Evolutionary conservation across 225 moss, liverwort and hornwort species (phyloP).

Genomic region (Asterella californica): DNA sequence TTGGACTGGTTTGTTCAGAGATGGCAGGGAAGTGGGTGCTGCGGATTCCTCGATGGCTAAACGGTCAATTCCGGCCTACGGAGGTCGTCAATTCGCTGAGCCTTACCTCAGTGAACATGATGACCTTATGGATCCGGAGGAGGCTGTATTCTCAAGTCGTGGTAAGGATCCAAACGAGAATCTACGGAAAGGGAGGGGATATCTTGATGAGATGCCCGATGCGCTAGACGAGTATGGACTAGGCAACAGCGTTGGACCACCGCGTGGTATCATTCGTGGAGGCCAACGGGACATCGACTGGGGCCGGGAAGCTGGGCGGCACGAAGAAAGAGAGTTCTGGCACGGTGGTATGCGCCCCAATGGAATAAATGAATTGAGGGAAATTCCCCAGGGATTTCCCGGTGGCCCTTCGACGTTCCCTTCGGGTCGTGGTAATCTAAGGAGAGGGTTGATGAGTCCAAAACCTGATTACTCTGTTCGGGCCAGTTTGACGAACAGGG

Average conservation of each 20-base stretch:
- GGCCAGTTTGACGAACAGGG: conserved; percentile 42
- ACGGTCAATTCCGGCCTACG: conserved; percentile 11
- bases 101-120: conserved; percentile 24
- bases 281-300: conserved; percentile 30
- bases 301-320: conserved; percentile 20
- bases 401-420: neutral
- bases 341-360: conserved; percentile 10
- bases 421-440: conserved; percentile 6
- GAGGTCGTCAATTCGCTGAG: conserved; percentile 17
- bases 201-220: conserved; percentile 4
- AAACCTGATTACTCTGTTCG: conserved; percentile 38
- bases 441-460: conserved; percentile 8
- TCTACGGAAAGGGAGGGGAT: conserved; percentile 14
- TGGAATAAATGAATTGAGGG: conserved; percentile 16
- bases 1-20: conserved; percentile 37
- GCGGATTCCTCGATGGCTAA: conserved; percentile 16
- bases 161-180: conserved; percentile 12
- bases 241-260: neutral
- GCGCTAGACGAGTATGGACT: conserved; percentile 13
- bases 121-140: conserved; percentile 28
- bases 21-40: conserved; percentile 22
- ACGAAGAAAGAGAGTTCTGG: conserved; percentile 29
- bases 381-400: conserved; percentile 3
- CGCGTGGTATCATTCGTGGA: neutral
- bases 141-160: conserved; percentile 16